Percentiles rank a stretch among this genome's conserved stretches.
Evolutionary conservation across 176 grass and related monocot species (phyloP).

Genomic region (Rhipidocladum racemiflorum): DNA sequence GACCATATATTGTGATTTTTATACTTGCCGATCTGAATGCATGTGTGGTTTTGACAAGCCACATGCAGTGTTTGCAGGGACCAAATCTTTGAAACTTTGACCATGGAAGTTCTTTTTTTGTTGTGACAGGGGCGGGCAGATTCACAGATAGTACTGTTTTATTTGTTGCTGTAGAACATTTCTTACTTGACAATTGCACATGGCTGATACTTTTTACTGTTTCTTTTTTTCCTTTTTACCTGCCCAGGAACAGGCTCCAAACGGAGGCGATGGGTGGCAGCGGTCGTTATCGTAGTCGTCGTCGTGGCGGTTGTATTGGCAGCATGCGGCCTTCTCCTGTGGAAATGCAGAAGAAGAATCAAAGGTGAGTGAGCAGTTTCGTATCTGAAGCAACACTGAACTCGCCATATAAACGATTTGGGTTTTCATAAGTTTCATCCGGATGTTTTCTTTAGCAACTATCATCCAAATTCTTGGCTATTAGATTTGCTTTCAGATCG

Average conservation of each 20-base stretch:
- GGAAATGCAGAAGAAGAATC: conserved; percentile 51
- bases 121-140: background rate
- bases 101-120: background rate
- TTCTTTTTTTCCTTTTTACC: background rate
- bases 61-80: background rate
- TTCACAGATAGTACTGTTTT: background rate
- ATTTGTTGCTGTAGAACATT: background rate
- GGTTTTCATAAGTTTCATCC: too few species aligned
- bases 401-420: background rate
- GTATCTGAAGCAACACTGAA: background rate
- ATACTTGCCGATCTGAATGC: conserved; percentile 14
- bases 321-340: conserved; percentile 33
- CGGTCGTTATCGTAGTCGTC: background rate
- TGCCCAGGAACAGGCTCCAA: conserved; percentile 14
- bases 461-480: too few species aligned
- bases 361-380: conserved; percentile 27
- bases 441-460: too few species aligned
- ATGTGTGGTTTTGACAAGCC: background rate
- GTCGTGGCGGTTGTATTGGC: conserved; percentile 1
- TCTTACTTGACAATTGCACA: background rate
- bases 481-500: too few species aligned
- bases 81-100: background rate
- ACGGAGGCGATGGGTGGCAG: background rate
- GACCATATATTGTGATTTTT: conserved; percentile 10
- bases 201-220: background rate